These are phyloP conservation scores for Citrus mangshanensis DNA, from an alignment of 345 rosid genomes.

Conservation along the genomic window DNA sequence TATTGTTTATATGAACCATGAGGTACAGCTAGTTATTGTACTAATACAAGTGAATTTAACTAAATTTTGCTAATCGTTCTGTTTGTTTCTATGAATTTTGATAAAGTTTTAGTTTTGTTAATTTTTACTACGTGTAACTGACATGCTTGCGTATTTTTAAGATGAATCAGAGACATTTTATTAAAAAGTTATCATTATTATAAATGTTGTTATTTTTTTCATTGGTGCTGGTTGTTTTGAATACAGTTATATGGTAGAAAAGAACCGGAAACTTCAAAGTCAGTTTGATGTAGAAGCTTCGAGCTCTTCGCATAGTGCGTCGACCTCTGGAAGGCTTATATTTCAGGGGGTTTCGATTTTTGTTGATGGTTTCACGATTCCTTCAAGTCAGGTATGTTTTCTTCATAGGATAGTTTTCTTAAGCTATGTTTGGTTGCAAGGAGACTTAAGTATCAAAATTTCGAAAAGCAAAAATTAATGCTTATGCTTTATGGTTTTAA, in stretches of 20 bases:
- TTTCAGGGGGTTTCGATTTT: slow-evolving; percentile 89
- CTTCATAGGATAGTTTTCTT: not conserved
- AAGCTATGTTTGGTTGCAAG: not conserved
- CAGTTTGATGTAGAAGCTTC: slow-evolving; percentile 71
- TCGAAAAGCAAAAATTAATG: not conserved
- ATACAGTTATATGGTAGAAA: slow-evolving; percentile 77
- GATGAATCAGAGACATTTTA: not conserved
- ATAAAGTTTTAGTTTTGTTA: not conserved
- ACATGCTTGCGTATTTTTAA: not conserved
- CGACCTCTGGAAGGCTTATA: slow-evolving; percentile 45
- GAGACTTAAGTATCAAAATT: not conserved
- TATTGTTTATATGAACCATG: not conserved
- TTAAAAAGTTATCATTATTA: not conserved
- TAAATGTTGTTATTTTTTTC: not conserved
- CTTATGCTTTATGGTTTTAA: not conserved
- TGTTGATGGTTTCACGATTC: slow-evolving; percentile 88
- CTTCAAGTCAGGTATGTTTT: slow-evolving; percentile 75
- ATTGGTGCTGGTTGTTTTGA: slow-evolving; percentile 4
- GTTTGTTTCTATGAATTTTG: not conserved
- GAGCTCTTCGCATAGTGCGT: slow-evolving; percentile 31
- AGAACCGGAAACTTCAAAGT: slow-evolving; percentile 74
- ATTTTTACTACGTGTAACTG: not conserved
- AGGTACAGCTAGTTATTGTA: not conserved
- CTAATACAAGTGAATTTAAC: not conserved
- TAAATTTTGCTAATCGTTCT: not conserved